Conservation (phyloP, 345 rosid genomes). For the Mallotus nudiflorus region DNA sequence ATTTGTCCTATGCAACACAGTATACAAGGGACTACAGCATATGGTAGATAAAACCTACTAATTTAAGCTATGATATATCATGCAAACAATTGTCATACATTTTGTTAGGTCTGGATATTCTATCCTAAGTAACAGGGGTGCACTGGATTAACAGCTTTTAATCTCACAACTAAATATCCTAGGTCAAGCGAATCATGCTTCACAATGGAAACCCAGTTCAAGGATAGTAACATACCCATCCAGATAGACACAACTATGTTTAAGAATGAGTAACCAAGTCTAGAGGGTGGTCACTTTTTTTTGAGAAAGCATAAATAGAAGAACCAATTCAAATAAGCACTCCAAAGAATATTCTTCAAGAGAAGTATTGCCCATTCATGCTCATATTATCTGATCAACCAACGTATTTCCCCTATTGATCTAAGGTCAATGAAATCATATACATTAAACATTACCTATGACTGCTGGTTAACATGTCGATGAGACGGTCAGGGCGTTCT, state of each 20-base stretch:
- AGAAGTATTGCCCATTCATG: not conserved
- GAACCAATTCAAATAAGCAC: not conserved
- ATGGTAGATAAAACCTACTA: too few relatives aligned
- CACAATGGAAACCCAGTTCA: too few relatives aligned
- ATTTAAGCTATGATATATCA: not conserved
- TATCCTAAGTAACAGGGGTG: too few relatives aligned
- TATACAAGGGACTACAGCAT: too few relatives aligned
- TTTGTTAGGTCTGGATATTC: too few relatives aligned
- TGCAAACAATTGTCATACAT: too few relatives aligned
- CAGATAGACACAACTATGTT: too few relatives aligned
- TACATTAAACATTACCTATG: constrained; percentile 61
- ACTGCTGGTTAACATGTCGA: constrained; percentile 94
- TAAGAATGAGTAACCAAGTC: not conserved
- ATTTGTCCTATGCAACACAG: too few relatives aligned
- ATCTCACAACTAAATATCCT: too few relatives aligned
- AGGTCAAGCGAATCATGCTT: too few relatives aligned
- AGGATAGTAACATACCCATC: too few relatives aligned
- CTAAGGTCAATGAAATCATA: not conserved
- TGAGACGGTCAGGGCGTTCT: constrained; percentile 96
- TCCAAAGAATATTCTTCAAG: not conserved
- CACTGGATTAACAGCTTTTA: too few relatives aligned
- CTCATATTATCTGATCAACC: not conserved
- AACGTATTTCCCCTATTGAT: not conserved
- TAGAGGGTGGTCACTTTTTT: not conserved
- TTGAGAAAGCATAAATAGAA: not conserved